These are phyloP conservation scores for Austroboletus olivaceoglutinosus DNA, from an alignment of 1,284 basidiomycete genomes.

Conservation along the genomic window DNA sequence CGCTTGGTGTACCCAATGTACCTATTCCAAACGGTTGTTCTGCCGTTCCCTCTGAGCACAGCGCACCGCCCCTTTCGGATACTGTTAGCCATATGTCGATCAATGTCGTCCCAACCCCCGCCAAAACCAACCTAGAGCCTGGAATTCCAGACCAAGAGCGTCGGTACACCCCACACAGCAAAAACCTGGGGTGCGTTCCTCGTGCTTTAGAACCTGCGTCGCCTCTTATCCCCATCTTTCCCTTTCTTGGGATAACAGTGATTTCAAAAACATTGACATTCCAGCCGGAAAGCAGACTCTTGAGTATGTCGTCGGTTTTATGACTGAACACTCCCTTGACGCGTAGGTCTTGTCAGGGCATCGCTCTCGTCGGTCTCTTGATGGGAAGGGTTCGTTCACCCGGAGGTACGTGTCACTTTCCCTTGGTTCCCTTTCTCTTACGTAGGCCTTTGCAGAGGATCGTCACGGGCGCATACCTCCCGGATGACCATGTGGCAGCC, in stretches of 20 bases:
- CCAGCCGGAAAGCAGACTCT: conserved; percentile 12
- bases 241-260: background rate
- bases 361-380: background rate
- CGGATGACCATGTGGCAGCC: background rate
- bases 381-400: conserved; percentile 18
- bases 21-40: too few relatives aligned
- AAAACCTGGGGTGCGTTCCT: background rate
- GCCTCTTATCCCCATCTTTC: background rate
- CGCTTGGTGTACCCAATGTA: too few relatives aligned
- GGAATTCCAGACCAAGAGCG: background rate
- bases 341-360: background rate
- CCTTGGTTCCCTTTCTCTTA: background rate
- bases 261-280: background rate
- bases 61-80: too few relatives aligned
- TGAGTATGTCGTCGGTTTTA: conserved; percentile 2
- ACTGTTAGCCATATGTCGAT: too few relatives aligned
- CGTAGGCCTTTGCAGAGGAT: conserved; percentile 10
- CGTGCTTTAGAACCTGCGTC: background rate
- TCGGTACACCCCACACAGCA: background rate
- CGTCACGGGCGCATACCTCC: conserved; percentile 15
- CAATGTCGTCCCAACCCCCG: too few relatives aligned
- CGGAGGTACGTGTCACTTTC: conserved; percentile 4
- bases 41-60: too few relatives aligned
- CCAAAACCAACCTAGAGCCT: too few relatives aligned
- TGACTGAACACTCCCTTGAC: background rate